These are phyloP conservation scores for Castanopsis chinensis DNA, from an alignment of 306 rosid genomes.

Conservation along the genomic window DNA sequence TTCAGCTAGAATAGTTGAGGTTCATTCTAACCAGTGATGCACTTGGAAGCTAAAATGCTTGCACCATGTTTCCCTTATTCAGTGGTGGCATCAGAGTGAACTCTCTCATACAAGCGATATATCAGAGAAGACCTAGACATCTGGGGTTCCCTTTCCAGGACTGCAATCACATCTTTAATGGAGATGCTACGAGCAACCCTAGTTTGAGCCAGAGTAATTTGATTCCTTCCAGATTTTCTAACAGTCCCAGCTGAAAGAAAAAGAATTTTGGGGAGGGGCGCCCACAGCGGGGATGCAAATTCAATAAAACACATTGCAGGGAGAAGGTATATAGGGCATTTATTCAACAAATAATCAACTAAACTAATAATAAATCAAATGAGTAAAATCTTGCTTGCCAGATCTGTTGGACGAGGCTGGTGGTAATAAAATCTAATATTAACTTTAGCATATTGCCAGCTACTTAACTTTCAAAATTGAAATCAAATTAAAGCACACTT, in stretches of 20 bases:
- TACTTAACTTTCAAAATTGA: background rate
- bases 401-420: background rate
- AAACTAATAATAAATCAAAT: background rate
- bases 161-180: slow-evolving; percentile 81
- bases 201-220: slow-evolving; percentile 41
- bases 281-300: background rate
- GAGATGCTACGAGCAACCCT: slow-evolving; percentile 61
- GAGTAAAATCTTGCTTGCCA: background rate
- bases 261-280: background rate
- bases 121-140: slow-evolving; percentile 72
- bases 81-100: slow-evolving; percentile 37
- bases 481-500: slow-evolving; percentile 26
- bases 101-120: slow-evolving; percentile 62
- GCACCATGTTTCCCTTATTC: slow-evolving; percentile 36
- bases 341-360: background rate
- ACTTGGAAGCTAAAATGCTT: slow-evolving; percentile 3
- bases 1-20: background rate
- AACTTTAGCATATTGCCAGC: slow-evolving; percentile 11
- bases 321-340: background rate
- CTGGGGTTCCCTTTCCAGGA: slow-evolving; percentile 89
- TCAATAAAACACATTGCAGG: background rate
- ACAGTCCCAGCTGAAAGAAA: slow-evolving; percentile 42
- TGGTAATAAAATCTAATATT: slow-evolving; percentile 1
- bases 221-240: slow-evolving; percentile 61
- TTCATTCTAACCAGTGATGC: slow-evolving; percentile 4